These are phyloP conservation scores for Talaromyces stipitatus DNA, from an alignment of 495 filamentous ascomycete species.

Conservation along the genomic window DNA sequence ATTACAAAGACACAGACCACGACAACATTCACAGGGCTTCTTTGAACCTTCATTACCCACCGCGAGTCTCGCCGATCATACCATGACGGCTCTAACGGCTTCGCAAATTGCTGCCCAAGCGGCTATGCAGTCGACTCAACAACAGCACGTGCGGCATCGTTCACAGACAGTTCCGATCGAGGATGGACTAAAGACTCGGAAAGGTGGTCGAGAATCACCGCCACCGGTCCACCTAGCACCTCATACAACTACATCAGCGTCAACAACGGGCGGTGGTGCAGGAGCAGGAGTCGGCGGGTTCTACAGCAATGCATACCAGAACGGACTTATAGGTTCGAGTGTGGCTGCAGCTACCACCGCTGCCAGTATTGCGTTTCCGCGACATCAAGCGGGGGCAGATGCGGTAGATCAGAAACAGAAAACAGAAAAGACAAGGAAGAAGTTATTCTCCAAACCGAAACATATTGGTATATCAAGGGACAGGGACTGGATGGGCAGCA, in stretches of 20 bases:
- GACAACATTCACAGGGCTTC: conserved; percentile 75
- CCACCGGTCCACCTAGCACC: conserved; percentile 19
- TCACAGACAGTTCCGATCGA: conserved; percentile 55
- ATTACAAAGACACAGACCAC: conserved; percentile 33
- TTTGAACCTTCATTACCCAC: conserved; percentile 84
- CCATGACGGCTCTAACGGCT: conserved; percentile 50
- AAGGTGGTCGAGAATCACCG: conserved; percentile 38
- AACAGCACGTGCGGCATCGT: conserved; percentile 56
- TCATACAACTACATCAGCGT: conserved; percentile 46
- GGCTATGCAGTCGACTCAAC: conserved; percentile 66
- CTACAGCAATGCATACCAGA: conserved; percentile 49
- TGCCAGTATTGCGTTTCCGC: conserved; percentile 79
- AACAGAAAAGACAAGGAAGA: conserved; percentile 80
- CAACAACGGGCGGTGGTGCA: conserved; percentile 40
- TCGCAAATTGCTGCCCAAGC: conserved; percentile 89
- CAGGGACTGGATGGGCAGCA: conserved; percentile 36
- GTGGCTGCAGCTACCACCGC: conserved; percentile 68
- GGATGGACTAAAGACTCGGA: conserved; percentile 22
- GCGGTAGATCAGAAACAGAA: conserved; percentile 53
- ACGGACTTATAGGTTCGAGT: conserved; percentile 60
- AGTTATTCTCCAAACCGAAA: conserved; percentile 84
- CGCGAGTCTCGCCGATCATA: conserved; percentile 44
- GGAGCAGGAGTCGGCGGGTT: conserved; percentile 46
- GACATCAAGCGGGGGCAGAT: conserved; percentile 47
- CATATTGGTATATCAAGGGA: conserved; percentile 73